Percentiles rank a stretch among this genome's conserved stretches.
These are phyloP conservation scores for Cerrena zonata DNA, from an alignment of 1,284 basidiomycete species.

Conservation along the genomic window DNA sequence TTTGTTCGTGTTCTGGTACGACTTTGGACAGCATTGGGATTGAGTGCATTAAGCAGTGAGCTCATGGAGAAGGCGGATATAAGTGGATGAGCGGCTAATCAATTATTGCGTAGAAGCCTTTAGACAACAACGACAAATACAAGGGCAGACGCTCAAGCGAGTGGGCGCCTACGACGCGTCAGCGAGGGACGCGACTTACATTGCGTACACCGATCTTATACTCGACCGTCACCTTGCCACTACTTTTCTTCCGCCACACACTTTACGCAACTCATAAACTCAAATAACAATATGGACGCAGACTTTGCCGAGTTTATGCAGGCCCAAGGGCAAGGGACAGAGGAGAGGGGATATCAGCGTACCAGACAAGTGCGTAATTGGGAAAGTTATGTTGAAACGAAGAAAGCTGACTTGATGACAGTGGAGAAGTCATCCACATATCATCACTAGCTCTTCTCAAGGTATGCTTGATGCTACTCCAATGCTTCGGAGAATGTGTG, in stretches of 20 bases:
- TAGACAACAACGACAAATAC: constrained; percentile 33
- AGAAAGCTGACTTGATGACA: too few relatives aligned
- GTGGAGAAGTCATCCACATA: constrained; percentile 95
- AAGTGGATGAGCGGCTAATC: not conserved
- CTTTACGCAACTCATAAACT: not conserved
- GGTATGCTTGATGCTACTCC: constrained; percentile 37
- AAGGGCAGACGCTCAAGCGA: constrained; percentile 2
- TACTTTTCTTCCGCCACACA: not conserved
- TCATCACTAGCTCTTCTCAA: constrained; percentile 90
- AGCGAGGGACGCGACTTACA: constrained; percentile 25
- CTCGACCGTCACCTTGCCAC: constrained; percentile 1
- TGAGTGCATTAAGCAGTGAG: constrained; percentile 71
- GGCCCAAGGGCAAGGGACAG: constrained; percentile 36
- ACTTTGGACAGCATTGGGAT: constrained; percentile 50
- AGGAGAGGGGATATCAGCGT: constrained; percentile 45
- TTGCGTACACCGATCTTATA: not conserved
- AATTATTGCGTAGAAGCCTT: constrained; percentile 17
- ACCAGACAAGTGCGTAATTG: constrained; percentile 70
- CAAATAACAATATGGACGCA: constrained; percentile 37
- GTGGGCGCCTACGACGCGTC: constrained; percentile 26
- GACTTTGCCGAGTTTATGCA: constrained; percentile 51
- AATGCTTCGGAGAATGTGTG: not conserved
- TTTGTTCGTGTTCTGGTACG: constrained; percentile 21
- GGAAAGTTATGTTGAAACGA: too few relatives aligned
- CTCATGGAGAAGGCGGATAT: constrained; percentile 32